These are phyloP conservation scores for Backusella luteola DNA, from an alignment of 192 early-diverging fungal species.

Conservation along the genomic window DNA sequence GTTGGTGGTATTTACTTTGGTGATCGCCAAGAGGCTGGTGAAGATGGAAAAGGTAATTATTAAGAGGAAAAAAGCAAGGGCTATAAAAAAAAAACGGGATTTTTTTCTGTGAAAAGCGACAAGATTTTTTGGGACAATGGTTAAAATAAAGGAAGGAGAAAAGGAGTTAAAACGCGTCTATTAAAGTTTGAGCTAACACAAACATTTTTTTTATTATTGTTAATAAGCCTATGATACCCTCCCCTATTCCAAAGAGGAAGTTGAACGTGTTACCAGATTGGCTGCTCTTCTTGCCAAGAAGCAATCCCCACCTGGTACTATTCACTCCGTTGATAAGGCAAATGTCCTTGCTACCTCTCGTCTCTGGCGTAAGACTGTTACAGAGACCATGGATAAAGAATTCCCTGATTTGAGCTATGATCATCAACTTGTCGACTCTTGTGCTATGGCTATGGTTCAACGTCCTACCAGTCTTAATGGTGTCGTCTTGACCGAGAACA, in stretches of 20 bases:
- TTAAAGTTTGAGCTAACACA: neutral
- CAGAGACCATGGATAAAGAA: slow-evolving; percentile 83
- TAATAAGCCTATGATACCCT: slow-evolving; percentile 86
- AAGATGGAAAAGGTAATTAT: slow-evolving; percentile 67
- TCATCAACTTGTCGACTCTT: slow-evolving; percentile 96
- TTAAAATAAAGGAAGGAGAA: neutral
- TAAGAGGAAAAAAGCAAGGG: neutral
- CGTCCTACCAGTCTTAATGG: slow-evolving; percentile 91
- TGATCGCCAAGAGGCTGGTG: slow-evolving; percentile 81
- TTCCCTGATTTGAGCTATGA: slow-evolving; percentile 85
- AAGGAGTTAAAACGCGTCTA: slow-evolving; percentile 10
- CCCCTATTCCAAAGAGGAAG: slow-evolving; percentile 87
- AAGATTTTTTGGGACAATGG: neutral
- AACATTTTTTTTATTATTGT: slow-evolving; percentile 9
- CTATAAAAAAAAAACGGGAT: neutral
- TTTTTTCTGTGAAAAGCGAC: neutral
- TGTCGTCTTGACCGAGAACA: slow-evolving; percentile 96
- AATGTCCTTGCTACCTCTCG: slow-evolving; percentile 97
- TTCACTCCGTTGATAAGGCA: slow-evolving; percentile 98
- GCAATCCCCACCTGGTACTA: slow-evolving; percentile 75
- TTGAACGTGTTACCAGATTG: slow-evolving; percentile 94
- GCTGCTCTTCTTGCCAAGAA: slow-evolving; percentile 83
- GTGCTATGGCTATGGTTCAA: slow-evolving; percentile 95
- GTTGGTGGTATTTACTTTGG: slow-evolving; percentile 99
- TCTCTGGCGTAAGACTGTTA: slow-evolving; percentile 94